Evolutionary conservation across 2,329 filamentous ascomycete genomes (phyloP), one percentile per base, ranked within the genome.

Genomic region (Aspergillus chevalieri): DNA sequence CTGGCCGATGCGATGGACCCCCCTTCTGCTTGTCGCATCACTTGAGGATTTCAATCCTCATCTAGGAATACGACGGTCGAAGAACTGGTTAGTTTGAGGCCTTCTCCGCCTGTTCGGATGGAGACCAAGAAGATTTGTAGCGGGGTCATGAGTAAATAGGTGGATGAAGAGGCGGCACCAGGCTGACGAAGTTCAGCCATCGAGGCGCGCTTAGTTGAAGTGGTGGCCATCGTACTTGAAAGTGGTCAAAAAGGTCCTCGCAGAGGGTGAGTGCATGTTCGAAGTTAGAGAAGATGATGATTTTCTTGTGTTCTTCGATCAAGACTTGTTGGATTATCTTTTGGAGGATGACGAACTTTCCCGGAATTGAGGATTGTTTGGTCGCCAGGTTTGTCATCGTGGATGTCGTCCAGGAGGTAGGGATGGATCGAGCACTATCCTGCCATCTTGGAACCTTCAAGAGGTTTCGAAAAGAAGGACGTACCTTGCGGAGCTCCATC

Each of bases 211-310:
- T 52, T 74, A 73, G 14, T 70, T 69, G 63, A 79, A 77, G 0
- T 61, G 38, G 3, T 63, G 62, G 1, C 67, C 70, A 34, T 67
- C 63, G 10, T 67, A 69, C 44, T 76, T 70, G 44, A 77, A 70
- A 6, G 76, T 57, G 0, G 62, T 56, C 1, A 82, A 57, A 57
- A 0, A 81, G 64, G 47, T 80, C 77, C 48, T 81, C 78, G 34
- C 74, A 76, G 17, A 74, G 71, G 52, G 80, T 72, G 0, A 82
- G 65, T 3, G 74, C 77, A 9, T 66, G 64, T 0, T 75, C 79
- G 50, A 80, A 81, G 2, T 76, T 72, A 0, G 78, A 79, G 51
- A 82, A 82, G n/a, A 82, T 77, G 5, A 82, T 63, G 0, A 81
- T 67, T 53, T 81, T 81, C 57, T 57, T 55, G 34, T 47, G 52